Conservation (phyloP, 2,329 filamentous ascomycete species). For the Phoma herbarum region DNA sequence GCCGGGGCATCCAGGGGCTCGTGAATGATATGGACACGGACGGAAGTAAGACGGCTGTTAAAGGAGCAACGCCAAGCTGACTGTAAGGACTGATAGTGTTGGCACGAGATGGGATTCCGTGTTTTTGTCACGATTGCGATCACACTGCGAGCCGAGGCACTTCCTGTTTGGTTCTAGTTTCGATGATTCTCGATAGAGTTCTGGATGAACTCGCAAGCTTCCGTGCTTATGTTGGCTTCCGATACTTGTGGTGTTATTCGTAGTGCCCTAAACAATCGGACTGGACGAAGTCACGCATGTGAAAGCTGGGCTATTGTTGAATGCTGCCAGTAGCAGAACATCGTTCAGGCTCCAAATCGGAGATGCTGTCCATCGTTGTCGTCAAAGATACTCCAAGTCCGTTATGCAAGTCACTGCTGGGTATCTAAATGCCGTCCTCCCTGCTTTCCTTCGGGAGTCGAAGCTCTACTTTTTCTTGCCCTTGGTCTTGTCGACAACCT, state of each 20-base stretch:
- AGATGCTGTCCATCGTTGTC: too few species aligned
- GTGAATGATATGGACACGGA: neutral
- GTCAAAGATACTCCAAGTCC: neutral
- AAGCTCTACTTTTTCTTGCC: conserved; percentile 62
- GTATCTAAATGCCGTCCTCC: conserved; percentile 5
- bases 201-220: conserved; percentile 10
- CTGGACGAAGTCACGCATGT: neutral
- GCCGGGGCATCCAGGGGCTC: neutral
- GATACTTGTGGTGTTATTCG: neutral
- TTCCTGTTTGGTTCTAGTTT: conserved; percentile 2
- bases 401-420: conserved; percentile 6
- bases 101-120: neutral
- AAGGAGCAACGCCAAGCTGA: conserved; percentile 7
- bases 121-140: conserved; percentile 4
- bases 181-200: neutral
- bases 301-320: neutral
- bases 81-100: neutral
- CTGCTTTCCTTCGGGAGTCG: neutral
- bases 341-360: neutral
- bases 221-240: neutral
- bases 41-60: neutral
- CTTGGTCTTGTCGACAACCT: conserved; percentile 73
- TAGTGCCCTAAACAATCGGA: neutral
- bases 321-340: neutral
- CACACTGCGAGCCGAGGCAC: conserved; percentile 11